These are phyloP conservation scores for Aureobasidium melanogenum DNA, from an alignment of 2,329 filamentous ascomycete species.

Conservation along the genomic window DNA sequence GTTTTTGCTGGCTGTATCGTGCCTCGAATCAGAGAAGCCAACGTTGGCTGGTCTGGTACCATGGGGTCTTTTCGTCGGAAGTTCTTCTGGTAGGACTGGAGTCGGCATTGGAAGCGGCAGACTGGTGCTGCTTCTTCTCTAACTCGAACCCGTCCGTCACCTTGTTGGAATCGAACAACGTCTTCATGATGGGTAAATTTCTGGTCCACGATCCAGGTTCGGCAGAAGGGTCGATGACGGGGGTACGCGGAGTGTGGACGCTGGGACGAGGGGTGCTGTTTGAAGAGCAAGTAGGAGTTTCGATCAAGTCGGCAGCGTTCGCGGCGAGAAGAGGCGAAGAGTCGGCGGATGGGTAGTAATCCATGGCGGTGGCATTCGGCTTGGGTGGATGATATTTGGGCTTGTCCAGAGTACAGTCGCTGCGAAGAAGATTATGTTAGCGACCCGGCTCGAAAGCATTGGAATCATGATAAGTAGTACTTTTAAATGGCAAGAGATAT, in stretches of 20 bases:
- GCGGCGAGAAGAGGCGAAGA: background rate
- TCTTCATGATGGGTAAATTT: background rate
- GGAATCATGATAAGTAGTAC: constrained; percentile 3
- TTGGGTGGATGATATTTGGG: background rate
- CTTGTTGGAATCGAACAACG: background rate
- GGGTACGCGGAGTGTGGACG: background rate
- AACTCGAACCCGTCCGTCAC: background rate
- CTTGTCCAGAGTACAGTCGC: background rate
- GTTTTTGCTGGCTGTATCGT: background rate
- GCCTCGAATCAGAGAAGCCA: background rate
- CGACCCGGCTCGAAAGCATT: background rate
- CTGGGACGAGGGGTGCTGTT: background rate
- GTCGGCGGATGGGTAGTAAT: background rate
- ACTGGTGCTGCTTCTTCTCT: background rate
- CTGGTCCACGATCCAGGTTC: background rate
- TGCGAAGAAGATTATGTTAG: background rate
- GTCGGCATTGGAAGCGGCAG: background rate
- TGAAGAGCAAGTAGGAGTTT: background rate
- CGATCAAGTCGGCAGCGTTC: background rate
- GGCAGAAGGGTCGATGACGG: background rate
- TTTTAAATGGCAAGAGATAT: constrained; percentile 12
- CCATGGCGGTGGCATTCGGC: background rate
- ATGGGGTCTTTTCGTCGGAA: background rate
- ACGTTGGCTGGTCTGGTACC: constrained; percentile 6
- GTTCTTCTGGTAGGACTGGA: background rate